phyloP scores from a whole-genome alignment of 2,329 filamentous ascomycete species.

The Colletotrichum shisoi region DNA sequence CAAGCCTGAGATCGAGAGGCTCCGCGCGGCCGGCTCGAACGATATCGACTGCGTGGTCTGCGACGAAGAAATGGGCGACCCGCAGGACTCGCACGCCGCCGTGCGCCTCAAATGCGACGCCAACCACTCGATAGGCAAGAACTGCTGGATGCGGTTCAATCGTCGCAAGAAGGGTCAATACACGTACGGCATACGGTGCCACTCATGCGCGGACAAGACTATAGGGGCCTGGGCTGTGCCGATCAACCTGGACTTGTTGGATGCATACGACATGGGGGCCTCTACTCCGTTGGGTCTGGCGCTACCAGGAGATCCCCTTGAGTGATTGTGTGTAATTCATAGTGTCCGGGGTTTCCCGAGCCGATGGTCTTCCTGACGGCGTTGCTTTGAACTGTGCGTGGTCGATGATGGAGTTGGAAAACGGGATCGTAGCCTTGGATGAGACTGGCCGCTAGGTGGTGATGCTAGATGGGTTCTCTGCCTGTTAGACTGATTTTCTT shows the following conservation, averaged over 20 bases:
- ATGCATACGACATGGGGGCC: not conserved
- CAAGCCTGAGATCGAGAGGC: not conserved
- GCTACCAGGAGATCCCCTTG: not conserved
- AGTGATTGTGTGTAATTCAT: too few relatives aligned
- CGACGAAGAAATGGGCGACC: not conserved
- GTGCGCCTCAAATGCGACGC: slow-evolving; percentile 15
- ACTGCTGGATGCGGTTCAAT: slow-evolving; percentile 17
- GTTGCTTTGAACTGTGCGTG: too few relatives aligned
- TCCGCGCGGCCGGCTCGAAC: not conserved
- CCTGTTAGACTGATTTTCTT: too few relatives aligned
- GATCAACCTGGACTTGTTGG: not conserved
- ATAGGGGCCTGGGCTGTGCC: not conserved
- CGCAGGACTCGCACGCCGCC: slow-evolving; percentile 9
- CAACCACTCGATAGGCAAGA: slow-evolving; percentile 17
- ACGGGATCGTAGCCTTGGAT: too few relatives aligned
- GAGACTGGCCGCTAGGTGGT: too few relatives aligned
- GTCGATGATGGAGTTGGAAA: too few relatives aligned
- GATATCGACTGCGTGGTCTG: slow-evolving; percentile 9
- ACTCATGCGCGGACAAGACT: not conserved
- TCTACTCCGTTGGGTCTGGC: not conserved
- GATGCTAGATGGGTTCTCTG: too few relatives aligned
- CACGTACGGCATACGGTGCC: slow-evolving; percentile 12
- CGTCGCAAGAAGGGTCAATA: not conserved
- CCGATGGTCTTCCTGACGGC: too few relatives aligned
- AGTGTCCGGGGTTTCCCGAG: too few relatives aligned